phyloP scores from a whole-genome alignment of 2,329 filamentous ascomycete species.

The Tolypocladium cylindrosporum region DNA sequence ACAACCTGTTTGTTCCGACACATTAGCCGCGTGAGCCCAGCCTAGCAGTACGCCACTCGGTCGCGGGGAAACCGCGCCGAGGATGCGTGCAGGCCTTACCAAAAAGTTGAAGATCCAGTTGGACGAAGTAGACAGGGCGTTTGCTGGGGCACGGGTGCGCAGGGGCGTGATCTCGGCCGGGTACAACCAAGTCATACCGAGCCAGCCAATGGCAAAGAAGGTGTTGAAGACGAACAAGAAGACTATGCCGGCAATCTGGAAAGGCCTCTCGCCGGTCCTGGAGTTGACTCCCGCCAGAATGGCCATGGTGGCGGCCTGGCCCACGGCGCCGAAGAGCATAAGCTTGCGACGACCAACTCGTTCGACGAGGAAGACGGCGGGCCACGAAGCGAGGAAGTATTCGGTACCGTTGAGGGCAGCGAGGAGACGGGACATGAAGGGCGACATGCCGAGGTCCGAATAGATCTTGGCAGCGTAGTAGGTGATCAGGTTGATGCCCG shows the following conservation, averaged over 20 bases:
- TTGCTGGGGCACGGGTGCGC: constrained; percentile 53
- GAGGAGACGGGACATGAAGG: constrained; percentile 47
- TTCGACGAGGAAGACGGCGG: constrained; percentile 51
- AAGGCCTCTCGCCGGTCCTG: constrained; percentile 34
- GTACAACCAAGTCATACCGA: constrained; percentile 53
- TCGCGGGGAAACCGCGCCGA: not conserved
- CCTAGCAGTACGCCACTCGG: not conserved
- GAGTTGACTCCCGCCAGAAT: constrained; percentile 48
- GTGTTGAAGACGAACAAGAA: constrained; percentile 55
- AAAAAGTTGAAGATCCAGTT: constrained; percentile 58
- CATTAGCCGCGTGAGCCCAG: not conserved
- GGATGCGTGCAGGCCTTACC: constrained; percentile 12
- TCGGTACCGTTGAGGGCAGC: constrained; percentile 34
- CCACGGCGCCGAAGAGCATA: constrained; percentile 59
- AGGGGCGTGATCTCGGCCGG: constrained; percentile 58
- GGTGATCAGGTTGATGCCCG: constrained; percentile 52
- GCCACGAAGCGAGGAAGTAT: constrained; percentile 54
- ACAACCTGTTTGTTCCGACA: constrained; percentile 30
- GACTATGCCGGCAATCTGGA: constrained; percentile 50
- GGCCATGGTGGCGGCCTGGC: constrained; percentile 55
- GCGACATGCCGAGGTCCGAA: constrained; percentile 39
- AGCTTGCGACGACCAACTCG: constrained; percentile 57
- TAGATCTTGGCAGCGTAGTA: constrained; percentile 55
- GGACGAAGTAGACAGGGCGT: constrained; percentile 41
- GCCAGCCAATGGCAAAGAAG: constrained; percentile 50